Base-by-base conservation (phyloP, 1,284 basidiomycete genomes). In the Ustanciosporium gigantosporum region DNA sequence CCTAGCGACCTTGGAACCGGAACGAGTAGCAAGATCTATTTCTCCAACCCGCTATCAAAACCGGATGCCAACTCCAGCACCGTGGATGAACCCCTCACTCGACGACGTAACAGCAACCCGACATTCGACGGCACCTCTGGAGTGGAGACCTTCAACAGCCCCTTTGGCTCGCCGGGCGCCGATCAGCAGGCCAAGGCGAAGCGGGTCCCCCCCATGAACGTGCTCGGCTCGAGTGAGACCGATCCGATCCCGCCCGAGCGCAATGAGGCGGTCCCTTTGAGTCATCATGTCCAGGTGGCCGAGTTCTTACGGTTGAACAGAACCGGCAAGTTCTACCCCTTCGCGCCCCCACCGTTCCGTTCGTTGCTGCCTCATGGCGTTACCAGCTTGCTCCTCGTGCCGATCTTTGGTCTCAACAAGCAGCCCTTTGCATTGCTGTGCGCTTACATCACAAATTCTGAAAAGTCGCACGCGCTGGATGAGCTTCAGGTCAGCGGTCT, bases 381-480 rank as follows among this genome's bases (percentile, higher is more conserved):
- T 19, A 57, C 55, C 5, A 57, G 62, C 25, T 23, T 72, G 25
- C 56, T 76, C 13, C 31, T 70, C 16, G 73, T 94, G 16, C 93
- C 92, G 1, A 88, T 96, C 39, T 93, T 90, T 78, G 93, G 93
- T 59, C 86, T 95, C 45, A 90, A 95, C 80, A 90, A 91, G 79
- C 86, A 77, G 47, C 91, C 92, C 0, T 96, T 96, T 71, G 91
- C 91, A 2, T 79, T 97, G 67, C 82, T 97, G 27, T 93, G 90
- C 69, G 91, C 90, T 4, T 95, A 93, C 79, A 88, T 87, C 0
- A 51, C 58, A 85, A 86, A 32, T 86, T 88, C 66, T 84, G 88
- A 64, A 83, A 84, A 9, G 88, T 88, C 72, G 86, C 89, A 70
- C 88, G 88, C 79, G 80, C 93, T 70, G 89, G 95, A 81, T 89